Base-by-base conservation (phyloP, 306 rosid species). In the Ziziphus jujuba region DNA sequence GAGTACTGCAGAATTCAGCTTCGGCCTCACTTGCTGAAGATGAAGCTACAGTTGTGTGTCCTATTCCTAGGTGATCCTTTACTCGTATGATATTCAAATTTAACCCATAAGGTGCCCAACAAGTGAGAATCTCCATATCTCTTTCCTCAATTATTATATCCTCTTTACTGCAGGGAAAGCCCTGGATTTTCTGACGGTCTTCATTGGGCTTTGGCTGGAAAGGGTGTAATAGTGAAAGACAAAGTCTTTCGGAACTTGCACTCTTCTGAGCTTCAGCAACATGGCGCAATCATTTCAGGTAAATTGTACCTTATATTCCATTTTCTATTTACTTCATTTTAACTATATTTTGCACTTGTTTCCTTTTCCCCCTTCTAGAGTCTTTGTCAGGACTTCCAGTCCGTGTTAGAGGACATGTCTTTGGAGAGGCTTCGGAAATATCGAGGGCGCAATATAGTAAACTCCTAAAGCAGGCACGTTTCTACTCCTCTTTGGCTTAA, bases 401-500 rank as follows among this genome's bases (percentile, higher is more conserved):
- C 74, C 58, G 49, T 77, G 78, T 84, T 4, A 74, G 88, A 63
- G 85, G 83, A 69, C 58, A 54, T 56, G 54, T 73, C 10, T 28
- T 38, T 51, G 66, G 71, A 43, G 81, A 63, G 48, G 63, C 72
- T 13, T 56, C 72, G 17, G 51, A 64, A 22, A 68, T 77, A 28
- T 80, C 81, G 66, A 77, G 64, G 71, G 65, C 70, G 11, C 79
- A 80, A 17, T 80, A 71, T 53, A 54, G 65, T 50, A 74, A 74
- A 65, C 85, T 84, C 43, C 57, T 84, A 54, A 67, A 71, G 77
- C 85, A 68, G 81, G 88, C 79, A 73, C 66, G 61, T 49, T 61
- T 40, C 12, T 48, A 4, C 62, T 21, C 55, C n/a, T n/a, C n/a
- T n/a, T 19, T 33, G 28, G 35, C 52, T 48, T 58, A 31, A 43